Conservation (phyloP, 345 rosid species). For the Aquilaria yunnanensis region DNA sequence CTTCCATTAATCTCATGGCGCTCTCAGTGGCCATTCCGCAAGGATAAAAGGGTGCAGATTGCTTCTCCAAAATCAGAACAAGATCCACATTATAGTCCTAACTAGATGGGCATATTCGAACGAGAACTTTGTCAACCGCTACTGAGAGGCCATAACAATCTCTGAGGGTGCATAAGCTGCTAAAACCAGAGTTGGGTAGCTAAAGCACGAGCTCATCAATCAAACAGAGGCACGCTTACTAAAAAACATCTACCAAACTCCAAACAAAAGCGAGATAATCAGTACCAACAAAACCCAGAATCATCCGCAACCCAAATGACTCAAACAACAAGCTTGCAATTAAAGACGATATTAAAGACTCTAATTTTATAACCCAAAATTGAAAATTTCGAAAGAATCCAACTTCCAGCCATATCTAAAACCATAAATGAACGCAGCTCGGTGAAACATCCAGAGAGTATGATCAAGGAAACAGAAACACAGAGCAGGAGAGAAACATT, state of each 20-base stretch:
- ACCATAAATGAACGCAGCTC: slow-evolving; percentile 13
- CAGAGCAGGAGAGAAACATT: neutral
- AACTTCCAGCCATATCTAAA: neutral
- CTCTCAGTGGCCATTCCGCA: slow-evolving; percentile 74
- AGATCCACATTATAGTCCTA: slow-evolving; percentile 17
- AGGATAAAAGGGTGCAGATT: slow-evolving; percentile 16
- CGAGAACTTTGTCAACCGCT: slow-evolving; percentile 1
- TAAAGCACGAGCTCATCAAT: neutral
- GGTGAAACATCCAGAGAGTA: neutral
- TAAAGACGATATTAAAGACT: too few relatives aligned
- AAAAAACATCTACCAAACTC: slow-evolving; percentile 2
- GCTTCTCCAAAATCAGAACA: slow-evolving; percentile 18
- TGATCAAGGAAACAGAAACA: neutral
- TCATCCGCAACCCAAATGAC: too few relatives aligned
- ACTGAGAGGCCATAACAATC: neutral
- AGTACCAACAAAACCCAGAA: too few relatives aligned
- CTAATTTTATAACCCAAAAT: too few relatives aligned
- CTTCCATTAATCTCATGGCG: slow-evolving; percentile 72
- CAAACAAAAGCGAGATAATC: slow-evolving; percentile 1
- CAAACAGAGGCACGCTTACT: slow-evolving; percentile 3
- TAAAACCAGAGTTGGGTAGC: neutral
- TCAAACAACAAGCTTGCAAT: too few relatives aligned
- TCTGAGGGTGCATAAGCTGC: neutral
- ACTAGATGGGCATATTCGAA: neutral
- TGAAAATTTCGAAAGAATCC: too few relatives aligned